phyloP scores from a whole-genome alignment of 2,329 filamentous ascomycete genomes.

The Alternaria arborescens region DNA sequence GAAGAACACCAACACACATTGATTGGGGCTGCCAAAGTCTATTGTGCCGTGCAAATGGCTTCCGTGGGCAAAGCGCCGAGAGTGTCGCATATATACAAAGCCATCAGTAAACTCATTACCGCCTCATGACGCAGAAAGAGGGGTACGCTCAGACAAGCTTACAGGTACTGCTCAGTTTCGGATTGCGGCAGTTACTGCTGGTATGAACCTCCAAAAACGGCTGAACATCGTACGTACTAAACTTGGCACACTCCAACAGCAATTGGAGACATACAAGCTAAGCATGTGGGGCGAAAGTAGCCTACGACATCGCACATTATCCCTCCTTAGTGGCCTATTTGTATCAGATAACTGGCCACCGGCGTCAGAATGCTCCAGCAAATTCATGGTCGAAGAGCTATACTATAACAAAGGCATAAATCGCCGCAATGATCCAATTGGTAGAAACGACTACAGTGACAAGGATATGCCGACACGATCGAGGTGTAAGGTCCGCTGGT shows the following conservation, averaged over 20 bases:
- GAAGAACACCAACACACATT: constrained; percentile 5
- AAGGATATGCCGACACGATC: constrained; percentile 12
- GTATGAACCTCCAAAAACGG: constrained; percentile 2
- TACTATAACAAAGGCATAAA: constrained; percentile 9
- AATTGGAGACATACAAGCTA: constrained; percentile 5
- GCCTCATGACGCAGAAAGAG: constrained; percentile 31
- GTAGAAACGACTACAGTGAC: constrained; percentile 7
- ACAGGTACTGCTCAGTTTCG: constrained; percentile 15
- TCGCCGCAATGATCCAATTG: constrained; percentile 14
- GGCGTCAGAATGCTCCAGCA: constrained; percentile 9
- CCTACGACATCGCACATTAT: constrained; percentile 3
- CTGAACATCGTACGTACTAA: constrained; percentile 7
- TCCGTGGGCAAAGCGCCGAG: constrained; percentile 5
- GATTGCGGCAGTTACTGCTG: constrained; percentile 12
- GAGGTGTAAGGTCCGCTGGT: constrained; percentile 21
- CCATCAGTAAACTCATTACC: constrained; percentile 3
- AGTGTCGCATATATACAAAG: constrained; percentile 4
- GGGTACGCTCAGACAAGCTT: constrained; percentile 22
- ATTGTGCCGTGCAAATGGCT: constrained; percentile 3
- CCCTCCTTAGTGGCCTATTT: not conserved
- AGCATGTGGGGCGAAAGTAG: constrained; percentile 1
- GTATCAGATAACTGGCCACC: constrained; percentile 8
- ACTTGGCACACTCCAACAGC: constrained; percentile 3
- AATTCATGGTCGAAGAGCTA: constrained; percentile 8
- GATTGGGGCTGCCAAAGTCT: constrained; percentile 7